These are phyloP conservation scores for Hypoxylon perforatum DNA, from an alignment of 495 filamentous ascomycete species.

Conservation along the genomic window DNA sequence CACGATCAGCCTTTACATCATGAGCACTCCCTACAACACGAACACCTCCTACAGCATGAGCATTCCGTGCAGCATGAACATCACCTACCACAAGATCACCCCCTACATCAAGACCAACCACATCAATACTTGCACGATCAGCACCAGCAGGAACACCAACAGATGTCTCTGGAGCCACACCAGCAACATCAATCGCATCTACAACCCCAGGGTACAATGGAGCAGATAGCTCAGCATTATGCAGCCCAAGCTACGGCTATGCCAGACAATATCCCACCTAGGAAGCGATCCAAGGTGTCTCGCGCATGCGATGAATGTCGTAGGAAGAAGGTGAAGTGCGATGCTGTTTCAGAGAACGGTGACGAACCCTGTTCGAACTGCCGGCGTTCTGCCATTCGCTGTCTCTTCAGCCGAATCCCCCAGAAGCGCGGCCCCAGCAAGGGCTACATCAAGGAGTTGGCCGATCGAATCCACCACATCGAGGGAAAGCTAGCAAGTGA, in stretches of 20 bases:
- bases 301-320: constrained; percentile 95
- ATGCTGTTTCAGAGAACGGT: constrained; percentile 82
- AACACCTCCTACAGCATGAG: constrained; percentile 3
- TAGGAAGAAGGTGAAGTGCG: constrained; percentile 96
- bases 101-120: constrained; percentile 23
- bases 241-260: constrained; percentile 37
- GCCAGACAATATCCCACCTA: constrained; percentile 73
- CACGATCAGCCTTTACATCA: not conserved
- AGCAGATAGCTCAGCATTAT: constrained; percentile 45
- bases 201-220: constrained; percentile 41
- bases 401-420: constrained; percentile 90
- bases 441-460: constrained; percentile 97
- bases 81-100: too few relatives aligned
- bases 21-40: too few relatives aligned
- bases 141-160: constrained; percentile 38
- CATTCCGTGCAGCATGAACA: constrained; percentile 13
- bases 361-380: constrained; percentile 89
- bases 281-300: constrained; percentile 91
- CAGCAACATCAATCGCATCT: constrained; percentile 47
- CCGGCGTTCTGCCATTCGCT: constrained; percentile 77
- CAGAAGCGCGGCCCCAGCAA: constrained; percentile 97
- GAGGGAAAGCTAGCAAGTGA: constrained; percentile 68
- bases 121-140: constrained; percentile 36
- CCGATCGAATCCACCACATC: constrained; percentile 85
- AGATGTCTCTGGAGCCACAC: constrained; percentile 41